A percentile compares a stretch with the other conserved stretches of the same genome.
phyloP scores from a whole-genome alignment of 495 filamentous ascomycete genomes.

The Xylona heveae region DNA sequence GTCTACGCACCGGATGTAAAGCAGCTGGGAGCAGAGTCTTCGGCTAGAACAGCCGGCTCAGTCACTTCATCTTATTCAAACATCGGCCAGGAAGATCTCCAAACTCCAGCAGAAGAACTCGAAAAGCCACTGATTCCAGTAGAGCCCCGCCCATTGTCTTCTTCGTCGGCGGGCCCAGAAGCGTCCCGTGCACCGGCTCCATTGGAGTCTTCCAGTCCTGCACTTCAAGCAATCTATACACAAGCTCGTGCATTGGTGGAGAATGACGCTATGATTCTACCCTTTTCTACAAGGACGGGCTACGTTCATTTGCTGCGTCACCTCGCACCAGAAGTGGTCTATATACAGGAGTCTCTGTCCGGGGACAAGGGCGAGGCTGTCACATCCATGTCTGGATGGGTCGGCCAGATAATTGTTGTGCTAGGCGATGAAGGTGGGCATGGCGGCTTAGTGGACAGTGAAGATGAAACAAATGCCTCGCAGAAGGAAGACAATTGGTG shows the following conservation, averaged over 20 bases:
- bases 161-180: too few species aligned
- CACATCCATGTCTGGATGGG: constrained; percentile 59
- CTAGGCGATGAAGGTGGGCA: constrained; percentile 69
- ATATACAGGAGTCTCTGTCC: constrained; percentile 58
- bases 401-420: constrained; percentile 63
- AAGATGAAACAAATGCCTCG: constrained; percentile 45
- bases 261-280: constrained; percentile 66
- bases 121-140: constrained; percentile 28
- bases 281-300: constrained; percentile 58
- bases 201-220: constrained; percentile 13
- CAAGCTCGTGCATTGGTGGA: constrained; percentile 59
- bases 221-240: constrained; percentile 54
- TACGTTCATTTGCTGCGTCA: constrained; percentile 71
- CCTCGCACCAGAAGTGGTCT: constrained; percentile 60
- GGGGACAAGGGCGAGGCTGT: constrained; percentile 50
- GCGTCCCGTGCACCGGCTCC: constrained; percentile 8
- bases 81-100: constrained; percentile 54
- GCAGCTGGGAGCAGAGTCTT: constrained; percentile 27
- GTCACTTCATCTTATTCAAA: constrained; percentile 76
- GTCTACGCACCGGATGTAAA: constrained; percentile 72
- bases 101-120: constrained; percentile 40
- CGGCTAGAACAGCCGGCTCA: constrained; percentile 32
- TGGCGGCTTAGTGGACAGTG: constrained; percentile 74
- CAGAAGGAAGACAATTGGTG: constrained; percentile 52
- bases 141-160: constrained; percentile 19